Evolutionary conservation across 2,329 filamentous ascomycete species (phyloP).

Genomic region (Neonectria sp.): DNA sequence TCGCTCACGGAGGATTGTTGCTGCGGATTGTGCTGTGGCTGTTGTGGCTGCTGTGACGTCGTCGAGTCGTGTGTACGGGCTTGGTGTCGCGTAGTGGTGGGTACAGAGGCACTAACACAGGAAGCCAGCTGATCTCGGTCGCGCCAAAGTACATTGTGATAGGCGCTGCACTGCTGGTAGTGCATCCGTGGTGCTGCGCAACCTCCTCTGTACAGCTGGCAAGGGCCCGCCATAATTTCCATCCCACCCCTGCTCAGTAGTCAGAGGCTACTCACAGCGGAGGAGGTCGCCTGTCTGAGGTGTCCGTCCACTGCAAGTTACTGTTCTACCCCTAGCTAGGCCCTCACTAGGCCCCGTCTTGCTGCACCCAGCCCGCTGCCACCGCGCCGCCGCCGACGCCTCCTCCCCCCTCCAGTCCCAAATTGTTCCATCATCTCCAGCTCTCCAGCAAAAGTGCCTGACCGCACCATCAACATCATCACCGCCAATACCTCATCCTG

Average conservation of each 20-base stretch:
- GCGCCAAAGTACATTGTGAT: background rate
- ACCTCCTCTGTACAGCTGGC: constrained; percentile 7
- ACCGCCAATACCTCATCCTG: constrained; percentile 33
- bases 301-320: constrained; percentile 20
- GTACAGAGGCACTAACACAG: background rate
- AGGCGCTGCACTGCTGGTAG: background rate
- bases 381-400: constrained; percentile 27
- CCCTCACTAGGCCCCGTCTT: constrained; percentile 12
- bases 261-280: constrained; percentile 8
- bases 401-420: constrained; percentile 13
- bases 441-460: constrained; percentile 40
- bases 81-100: background rate
- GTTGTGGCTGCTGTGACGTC: constrained; percentile 9
- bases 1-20: background rate
- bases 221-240: constrained; percentile 9
- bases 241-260: constrained; percentile 14
- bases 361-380: constrained; percentile 21
- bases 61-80: constrained; percentile 6
- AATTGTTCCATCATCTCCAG: constrained; percentile 24
- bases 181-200: background rate
- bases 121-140: constrained; percentile 1
- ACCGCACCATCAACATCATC: constrained; percentile 44
- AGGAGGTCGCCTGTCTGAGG: constrained; percentile 14
- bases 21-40: background rate
- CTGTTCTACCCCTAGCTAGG: constrained; percentile 16